Conservation (phyloP, 2,329 filamentous ascomycete genomes). For the Fonsecaea erecta region DNA sequence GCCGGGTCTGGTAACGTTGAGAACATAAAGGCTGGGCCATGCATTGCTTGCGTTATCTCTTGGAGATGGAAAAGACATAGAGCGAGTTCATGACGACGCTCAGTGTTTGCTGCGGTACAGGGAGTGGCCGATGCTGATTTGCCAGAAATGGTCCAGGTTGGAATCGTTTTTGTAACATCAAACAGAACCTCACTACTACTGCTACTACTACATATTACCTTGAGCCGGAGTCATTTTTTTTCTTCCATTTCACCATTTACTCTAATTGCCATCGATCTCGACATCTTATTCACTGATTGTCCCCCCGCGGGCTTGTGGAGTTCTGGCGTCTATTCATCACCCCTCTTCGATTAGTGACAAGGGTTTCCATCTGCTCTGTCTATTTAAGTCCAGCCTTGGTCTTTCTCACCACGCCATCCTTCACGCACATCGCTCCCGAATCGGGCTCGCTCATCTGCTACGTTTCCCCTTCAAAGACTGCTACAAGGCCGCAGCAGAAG, state of each 20-base stretch:
- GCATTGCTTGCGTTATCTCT: neutral
- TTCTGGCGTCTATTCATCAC: neutral
- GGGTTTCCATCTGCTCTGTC: no score
- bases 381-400: neutral
- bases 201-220: neutral
- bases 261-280: neutral
- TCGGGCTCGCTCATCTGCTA: no score
- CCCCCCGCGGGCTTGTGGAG: neutral
- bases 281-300: neutral
- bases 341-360: no score
- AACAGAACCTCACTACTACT: neutral
- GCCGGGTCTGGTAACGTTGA: neutral
- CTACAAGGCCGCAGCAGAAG: no score
- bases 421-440: neutral
- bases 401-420: neutral
- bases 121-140: neutral
- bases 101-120: neutral
- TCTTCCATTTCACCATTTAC: no score
- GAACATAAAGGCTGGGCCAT: conserved; percentile 3
- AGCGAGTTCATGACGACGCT: neutral
- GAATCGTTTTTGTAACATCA: conserved; percentile 2
- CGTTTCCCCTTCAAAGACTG: no score
- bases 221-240: neutral
- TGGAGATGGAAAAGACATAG: neutral
- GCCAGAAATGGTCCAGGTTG: neutral